Base-by-base conservation (phyloP, 441 rosid species). In the Gossypium laxum region DNA sequence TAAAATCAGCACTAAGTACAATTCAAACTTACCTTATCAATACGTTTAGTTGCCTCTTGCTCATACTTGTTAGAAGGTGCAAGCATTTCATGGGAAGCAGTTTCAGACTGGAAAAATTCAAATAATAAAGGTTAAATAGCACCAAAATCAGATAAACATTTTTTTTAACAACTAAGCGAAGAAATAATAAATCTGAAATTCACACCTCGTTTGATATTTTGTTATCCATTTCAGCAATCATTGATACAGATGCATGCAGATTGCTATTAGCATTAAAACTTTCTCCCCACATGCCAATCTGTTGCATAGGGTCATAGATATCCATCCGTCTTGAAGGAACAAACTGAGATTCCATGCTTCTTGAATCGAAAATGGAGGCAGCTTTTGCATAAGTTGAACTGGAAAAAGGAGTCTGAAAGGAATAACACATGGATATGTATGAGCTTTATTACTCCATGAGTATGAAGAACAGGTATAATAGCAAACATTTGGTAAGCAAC, bases 251-350 rank as follows among this genome's bases (percentile, higher is more conserved):
- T 12, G 83, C 59, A 78, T 73, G 79, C 45, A 81, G 83, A 86
- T 78, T 84, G 69, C 82, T 91, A 75, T 80, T 80, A 70, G 76
- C 77, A 79, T 78, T 89, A 67, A 85, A 91, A 61, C 62, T 85
- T 73, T 89, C 96, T 72, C 80, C 96, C 99, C 99, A 92, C 86
- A 87, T 85, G 73, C 89, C 83, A 48, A 89, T 78, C 75, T 86
- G 97, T 78, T 86, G 89, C 61, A 88, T 79, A 60, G 87, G 85
- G 60, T 90, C 96, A 79, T 94, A 90, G 15, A 92, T 79, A 15
- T 82, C 89, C 85, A 91, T 85, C 79, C 90, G 82, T 80, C 86
- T 85, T 32, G 90, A 72, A 11, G 88, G 70, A 34, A 88, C 89
- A 76, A 92, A 91, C 76, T 89, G 59, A 66, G 93, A 84, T 81